Base-by-base conservation (phyloP, 1,139 yeast species). In the Pichia sp. region DNA sequence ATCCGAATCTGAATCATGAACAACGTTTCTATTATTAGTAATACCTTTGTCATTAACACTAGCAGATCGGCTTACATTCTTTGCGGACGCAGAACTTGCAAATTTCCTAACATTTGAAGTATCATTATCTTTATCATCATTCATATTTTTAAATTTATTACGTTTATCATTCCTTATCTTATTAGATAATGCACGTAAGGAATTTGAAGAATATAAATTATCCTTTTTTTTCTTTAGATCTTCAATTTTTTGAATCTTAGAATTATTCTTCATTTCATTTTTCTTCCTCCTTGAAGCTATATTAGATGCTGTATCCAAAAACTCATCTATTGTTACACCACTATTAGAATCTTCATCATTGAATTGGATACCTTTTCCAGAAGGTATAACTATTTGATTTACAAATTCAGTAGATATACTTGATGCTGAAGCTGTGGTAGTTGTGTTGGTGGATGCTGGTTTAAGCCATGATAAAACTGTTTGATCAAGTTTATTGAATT, bases 161-260 rank as follows among this genome's bases (percentile, higher is more conserved):
- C 68, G 46, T 25, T 54, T 56, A 19, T 58, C 65, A 48, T 70
- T 68, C 53, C 81, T 66, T 65, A 77, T 61, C 56, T 71, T 75
- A 57, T 77, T 78, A 66, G 72, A 65, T 55, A 79, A 68, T 1
- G 81, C 76, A 28, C 67, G 60, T 71, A 79, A 68, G 3, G 81
- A 75, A 19, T 42, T 47, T 16, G 54, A 51, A 18, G 56, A 48
- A 41, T 56, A 27, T 55, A 16, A 16, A 36, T 56, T 56, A 7
- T 22, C 39, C 8, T 45, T 53, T 39, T 55, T 53, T n/a, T 58
- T 51, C n/a, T 59, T 58, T 29, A 49, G 29, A 33, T 55, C 50
- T 6, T 41, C 47, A n/a, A 51, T 38, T 30, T 56, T 54, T 16
- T 59, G 50, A 22, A 56, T 51, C 13, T 57, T 42, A 16, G 52